Evolutionary conservation across 768 basidiomycete genomes (phyloP), one percentile per base, ranked within the genome.

Genomic region (Boletus speciosus): DNA sequence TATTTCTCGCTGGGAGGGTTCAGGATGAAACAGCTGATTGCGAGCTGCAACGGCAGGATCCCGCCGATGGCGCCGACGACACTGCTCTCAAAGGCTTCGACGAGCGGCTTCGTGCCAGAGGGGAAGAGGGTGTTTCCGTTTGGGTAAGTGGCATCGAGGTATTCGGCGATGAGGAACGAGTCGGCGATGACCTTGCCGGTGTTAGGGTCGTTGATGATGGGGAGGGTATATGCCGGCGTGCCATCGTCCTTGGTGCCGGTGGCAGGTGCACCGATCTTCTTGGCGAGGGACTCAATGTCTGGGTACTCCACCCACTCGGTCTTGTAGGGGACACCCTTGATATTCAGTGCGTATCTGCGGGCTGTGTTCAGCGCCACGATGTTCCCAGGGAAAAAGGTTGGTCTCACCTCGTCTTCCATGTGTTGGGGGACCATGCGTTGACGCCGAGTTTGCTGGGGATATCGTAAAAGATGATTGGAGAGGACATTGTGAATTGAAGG

Each of bases 301-400:
- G 75, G 71, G 58, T 66, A 76, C 49, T 77, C 75, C 21, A 78
- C 64, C 76, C 76, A 78, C 49, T 68, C 66, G 3, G 79, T 78
- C 47, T 63, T 65, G 68, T 75, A 72, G 9, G 71, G 66, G 25
- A 80, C 38, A 15, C 68, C 63, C 57, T 80, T 78, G 65, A 70
- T 66, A 54, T 77, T 76, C 49, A 77, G 59, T 7, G 71, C 71
- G 50, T 65, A 70, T 55, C 74, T 76, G 45, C 19, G 36, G 12
- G 11, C 21, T 32, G 39, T 2, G 6, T 34, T 52, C 19, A 56
- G 46, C 23, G 15, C 7, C 16, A 35, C 19, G 29, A 43, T 38
- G 19, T 21, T 32, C 6, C 11, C 27, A 6, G 27, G 38, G 8
- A 44, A 10, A 5, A 44, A 12, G 5, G 6, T n/a, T 10, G 36